Evolutionary conservation across 768 basidiomycete genomes (phyloP), one percentile per base, ranked within the genome.

Genomic region (Clavaria fumosa): DNA sequence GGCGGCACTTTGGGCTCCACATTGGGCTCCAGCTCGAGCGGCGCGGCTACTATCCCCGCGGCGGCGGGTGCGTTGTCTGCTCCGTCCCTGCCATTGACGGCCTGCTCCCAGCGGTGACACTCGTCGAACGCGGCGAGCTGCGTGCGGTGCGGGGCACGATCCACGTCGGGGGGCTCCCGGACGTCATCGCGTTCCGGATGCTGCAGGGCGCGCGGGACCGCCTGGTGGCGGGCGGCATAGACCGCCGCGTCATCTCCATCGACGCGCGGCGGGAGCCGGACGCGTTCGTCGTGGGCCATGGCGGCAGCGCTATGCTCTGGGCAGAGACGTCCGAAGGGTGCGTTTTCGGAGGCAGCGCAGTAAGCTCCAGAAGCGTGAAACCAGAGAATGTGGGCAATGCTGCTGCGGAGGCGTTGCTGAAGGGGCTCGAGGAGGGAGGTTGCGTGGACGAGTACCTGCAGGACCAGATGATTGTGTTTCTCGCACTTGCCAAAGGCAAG

Each of bases 401-500:
- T 39, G 81, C 82, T 14, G 81, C 75, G 2, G 50, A 58, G 10
- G 70, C 76, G 43, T 52, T 84, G 6, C 47, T 71, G 23, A 58
- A 58, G 41, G 79, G 73, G 33, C 47, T 84, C 39, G 52, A 63
- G 9, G 64, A 70, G n/a, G 77, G 65, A 4, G 80, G 79, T 20
- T 80, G 77, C 45, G 74, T 84, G 1, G 83, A 86, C 43, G 82
- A 80, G 23, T 35, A 42, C 23, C 33, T 45, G 11, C 44, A 45
- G n/a, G 83, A 86, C 52, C 82, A 85, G 49, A 75, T 84, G 14
- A 72, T 84, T 32, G 68, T 84, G 24, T 75, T 82, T 49, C 70
- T 84, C 57, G 78, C 78, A 6, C 61, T 85, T 12, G 79, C 81
- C 6, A 54, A 73, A 34, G 79, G 79, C 3, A 63, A 47, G 18